A percentile compares a stretch with the other conserved stretches of the same genome.
Conservation (phyloP, 2,329 filamentous ascomycete genomes). For the Xylariaceae sp. region DNA sequence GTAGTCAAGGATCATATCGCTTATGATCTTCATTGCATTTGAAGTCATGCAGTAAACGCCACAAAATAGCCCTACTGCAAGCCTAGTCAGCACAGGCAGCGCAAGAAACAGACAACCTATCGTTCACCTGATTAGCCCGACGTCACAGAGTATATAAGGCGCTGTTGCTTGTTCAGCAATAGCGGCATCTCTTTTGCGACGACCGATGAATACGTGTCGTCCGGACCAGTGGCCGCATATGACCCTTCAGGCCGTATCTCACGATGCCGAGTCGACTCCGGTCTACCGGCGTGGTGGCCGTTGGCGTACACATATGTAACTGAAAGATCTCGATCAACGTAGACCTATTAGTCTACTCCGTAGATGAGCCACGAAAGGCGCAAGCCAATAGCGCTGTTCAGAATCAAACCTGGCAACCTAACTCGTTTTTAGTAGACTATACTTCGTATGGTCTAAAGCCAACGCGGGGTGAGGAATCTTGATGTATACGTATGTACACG, state of each 20-base stretch:
- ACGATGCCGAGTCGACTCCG: not conserved
- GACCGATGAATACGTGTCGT: not conserved
- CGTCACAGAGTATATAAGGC: too few species aligned
- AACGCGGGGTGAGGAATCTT: not conserved
- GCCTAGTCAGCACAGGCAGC: not conserved
- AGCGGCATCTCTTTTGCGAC: too few species aligned
- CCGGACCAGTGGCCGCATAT: too few species aligned
- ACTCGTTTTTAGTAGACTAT: too few species aligned
- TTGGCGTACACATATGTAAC: not conserved
- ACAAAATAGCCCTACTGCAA: not conserved
- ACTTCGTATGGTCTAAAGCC: too few species aligned
- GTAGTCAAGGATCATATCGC: not conserved
- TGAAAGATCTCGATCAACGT: constrained; percentile 17
- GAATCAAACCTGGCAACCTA: too few species aligned
- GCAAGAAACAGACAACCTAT: not conserved
- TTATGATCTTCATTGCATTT: constrained; percentile 7
- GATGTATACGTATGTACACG: too few species aligned
- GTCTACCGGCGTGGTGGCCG: not conserved
- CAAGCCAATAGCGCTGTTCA: too few species aligned
- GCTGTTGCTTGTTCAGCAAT: too few species aligned
- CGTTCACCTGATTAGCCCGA: not conserved
- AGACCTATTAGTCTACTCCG: not conserved
- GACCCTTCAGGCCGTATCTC: not conserved
- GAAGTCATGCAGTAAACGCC: not conserved
- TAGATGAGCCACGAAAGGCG: too few species aligned